Base-by-base conservation (phyloP, 164 flowering plant species). In the Nelumbo lutea region DNA sequence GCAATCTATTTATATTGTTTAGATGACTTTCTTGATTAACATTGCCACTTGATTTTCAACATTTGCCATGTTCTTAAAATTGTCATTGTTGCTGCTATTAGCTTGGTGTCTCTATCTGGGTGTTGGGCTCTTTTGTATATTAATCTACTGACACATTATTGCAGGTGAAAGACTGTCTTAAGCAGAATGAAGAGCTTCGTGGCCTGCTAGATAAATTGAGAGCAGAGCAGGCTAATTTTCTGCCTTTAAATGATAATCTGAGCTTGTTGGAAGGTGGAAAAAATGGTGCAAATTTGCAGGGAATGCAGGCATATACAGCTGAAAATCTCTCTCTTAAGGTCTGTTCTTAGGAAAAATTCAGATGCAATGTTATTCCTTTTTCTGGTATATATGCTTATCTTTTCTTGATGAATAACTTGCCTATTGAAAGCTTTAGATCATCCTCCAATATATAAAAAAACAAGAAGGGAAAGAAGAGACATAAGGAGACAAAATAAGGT, bases 101-200 rank as follows among this genome's bases (percentile, higher is more conserved):
- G 38, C 44, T 6, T 57, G 27, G 27, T 42, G 1, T 55, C n/a
- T 47, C 7, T 47, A 38, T 40, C 15, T 39, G 6, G 44, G 59
- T 41, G 47, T 13, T 51, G 8, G 14, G 14, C 3, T 69, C 1
- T 50, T 41, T 14, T 6, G 15, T 15, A 45, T 60, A 46, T 46
- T 47, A 42, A 6, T 38, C 42, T 6, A 40, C n/a, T 62, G 45
- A 27, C 61, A 57, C 41, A 14, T 69, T 65, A 40, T 61, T 72
- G 61, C 79, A 94, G 98, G 89, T 91, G 75, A 90, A 88, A 77
- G 91, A 85, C 63, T 90, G 97, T 71, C 86, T 94, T 7, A 83
- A 84, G 78, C 90, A 89, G 82, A 90, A 91, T 77, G 90, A 90
- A 64, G 97, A 88, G 74, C 96, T 95, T 27, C 91, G 96, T 42